Base-by-base conservation (phyloP, 2,329 filamentous ascomycete genomes). In the Neurospora sp. region DNA sequence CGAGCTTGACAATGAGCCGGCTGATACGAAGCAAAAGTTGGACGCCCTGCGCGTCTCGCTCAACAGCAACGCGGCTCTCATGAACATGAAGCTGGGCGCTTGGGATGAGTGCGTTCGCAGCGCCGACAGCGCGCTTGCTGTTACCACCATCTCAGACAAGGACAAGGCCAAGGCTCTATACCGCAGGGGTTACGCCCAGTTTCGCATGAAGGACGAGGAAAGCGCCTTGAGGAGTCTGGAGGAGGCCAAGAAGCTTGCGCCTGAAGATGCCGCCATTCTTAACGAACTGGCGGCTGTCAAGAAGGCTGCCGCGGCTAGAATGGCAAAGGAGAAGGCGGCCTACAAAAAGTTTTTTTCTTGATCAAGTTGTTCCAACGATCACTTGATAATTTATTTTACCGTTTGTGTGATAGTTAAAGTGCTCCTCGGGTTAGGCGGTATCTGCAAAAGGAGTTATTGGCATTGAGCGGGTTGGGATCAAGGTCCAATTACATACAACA, bases 271-370 rank as follows among this genome's bases (percentile, higher is more conserved):
- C 0, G 91, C 88, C 66, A 88, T 98, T 73, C 81, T 84, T 72
- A 91, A 88, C 76, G 93, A 97, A 82, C 85, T 96, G 69, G 85
- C 87, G 19, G 82, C 85, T n/a, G 89, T 96, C 68, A 97, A 94
- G 87, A 90, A 90, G 83, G 88, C 86, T 76, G 87, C 91, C 36
- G 85, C 88, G 11, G 91, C 90, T 70, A 87, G 91, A 72, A 86
- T 89, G 72, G 91, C 91, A 79, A 97, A 94, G 87, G 93, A 97
- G 84, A 96, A 94, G 87, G 93, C 92, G 75, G 91, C 90, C 6
- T 97, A 95, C 79, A 92, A 91, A 83, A 98, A 97, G 83, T 96
- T 96, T 82, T 98, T 98, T 78, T 93, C 82, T 96, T 97, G 79
- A 80, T 84, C 52, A 89, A 77, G 80, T 40, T 28, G 43, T n/a